Base-by-base conservation (phyloP, 345 rosid species). In the Eucalyptus pauciflora region DNA sequence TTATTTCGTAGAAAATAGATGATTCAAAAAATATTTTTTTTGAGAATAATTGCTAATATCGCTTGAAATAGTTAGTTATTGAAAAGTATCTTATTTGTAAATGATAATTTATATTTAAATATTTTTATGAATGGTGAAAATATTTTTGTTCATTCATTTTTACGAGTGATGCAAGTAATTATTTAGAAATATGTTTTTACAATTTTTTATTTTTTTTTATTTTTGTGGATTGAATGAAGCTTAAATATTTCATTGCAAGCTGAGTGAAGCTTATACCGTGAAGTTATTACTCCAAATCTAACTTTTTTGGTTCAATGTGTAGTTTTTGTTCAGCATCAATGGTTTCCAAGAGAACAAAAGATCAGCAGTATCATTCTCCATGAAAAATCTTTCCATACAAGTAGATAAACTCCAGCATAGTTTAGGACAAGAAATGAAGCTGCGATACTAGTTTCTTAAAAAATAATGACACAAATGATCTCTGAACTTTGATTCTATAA, bases 111-210 rank as follows among this genome's bases (percentile, higher is more conserved):
- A 69, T 69, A 20, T 33, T 2, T 69, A 33, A 37, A 37, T 37
- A 37, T 37, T 37, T 37, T 37, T 37, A 37, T 37, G 11, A 33
- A 67, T 16, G 79, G 22, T 67, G 6, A 67, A 31, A 31, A 67
- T 31, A 16, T 31, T 8, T 67, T 31, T 0, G 10, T 54, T 37
- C 41, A 37, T 37, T 37, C 41, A 37, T 37, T 64, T 64, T 15
- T 8, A 7, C 3, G 5, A 67, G 10, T 0, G 17, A 69, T 54
- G 4, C 2, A 54, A 54, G 0, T 56, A 56, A 56, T 22, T 22
- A 10, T 56, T 56, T 20, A 8, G 27, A 22, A 20, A 56, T 54
- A 54, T 54, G 1, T 22, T 56, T 56, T 51, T 37, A 37, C 41
- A 37, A 37, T 37, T 1, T 16, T 13, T 50, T 37, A 3, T 10